Conservation (phyloP, 2,329 filamentous ascomycete species). For the Penicillium decumbens region DNA sequence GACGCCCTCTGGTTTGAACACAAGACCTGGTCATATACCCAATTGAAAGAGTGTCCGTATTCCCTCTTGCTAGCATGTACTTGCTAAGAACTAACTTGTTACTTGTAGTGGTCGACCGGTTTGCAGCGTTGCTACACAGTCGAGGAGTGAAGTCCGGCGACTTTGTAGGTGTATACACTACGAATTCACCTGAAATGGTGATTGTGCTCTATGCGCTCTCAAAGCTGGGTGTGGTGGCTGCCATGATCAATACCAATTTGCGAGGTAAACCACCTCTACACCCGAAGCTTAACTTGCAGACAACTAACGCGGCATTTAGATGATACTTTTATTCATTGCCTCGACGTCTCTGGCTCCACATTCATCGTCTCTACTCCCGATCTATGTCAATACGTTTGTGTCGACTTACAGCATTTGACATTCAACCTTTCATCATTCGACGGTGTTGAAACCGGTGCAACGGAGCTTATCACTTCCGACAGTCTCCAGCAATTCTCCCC, state of each 20-base stretch:
- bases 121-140: conserved; percentile 41
- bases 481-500: conserved; percentile 27
- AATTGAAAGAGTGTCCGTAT: conserved; percentile 42
- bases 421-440: conserved; percentile 40
- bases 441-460: conserved; percentile 16
- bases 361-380: conserved; percentile 46
- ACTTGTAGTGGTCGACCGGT: conserved; percentile 40
- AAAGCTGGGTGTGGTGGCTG: conserved; percentile 44
- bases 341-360: conserved; percentile 41
- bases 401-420: conserved; percentile 35
- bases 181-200: conserved; percentile 50
- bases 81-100: conserved; percentile 5
- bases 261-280: conserved; percentile 37
- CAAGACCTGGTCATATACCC: conserved; percentile 45
- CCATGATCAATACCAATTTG: conserved; percentile 47
- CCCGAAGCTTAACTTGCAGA: neutral
- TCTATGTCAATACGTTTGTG: conserved; percentile 34
- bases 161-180: conserved; percentile 46
- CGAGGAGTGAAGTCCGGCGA: conserved; percentile 39
- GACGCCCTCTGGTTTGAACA: conserved; percentile 50
- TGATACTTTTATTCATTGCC: conserved; percentile 45
- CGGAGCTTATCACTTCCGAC: conserved; percentile 24
- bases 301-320: conserved; percentile 24
- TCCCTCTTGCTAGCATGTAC: neutral
- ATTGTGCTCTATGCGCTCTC: conserved; percentile 44